Base-by-base conservation (phyloP, 2,329 filamentous ascomycete genomes). In the Penicillium brasilianum region DNA sequence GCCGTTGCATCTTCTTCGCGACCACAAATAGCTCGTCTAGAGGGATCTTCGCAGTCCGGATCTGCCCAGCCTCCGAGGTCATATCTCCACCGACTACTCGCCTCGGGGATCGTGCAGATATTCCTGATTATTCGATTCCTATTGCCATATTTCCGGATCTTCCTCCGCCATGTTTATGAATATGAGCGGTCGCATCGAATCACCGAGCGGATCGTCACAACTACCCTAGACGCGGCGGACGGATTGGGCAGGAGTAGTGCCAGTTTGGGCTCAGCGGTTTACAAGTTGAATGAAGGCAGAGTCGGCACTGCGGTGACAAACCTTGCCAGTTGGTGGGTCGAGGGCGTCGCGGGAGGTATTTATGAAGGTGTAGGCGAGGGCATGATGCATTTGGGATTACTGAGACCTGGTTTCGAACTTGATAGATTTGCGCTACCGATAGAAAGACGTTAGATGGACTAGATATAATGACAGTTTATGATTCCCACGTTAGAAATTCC, bases 151-250 rank as follows among this genome's bases (percentile, higher is more conserved):
- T 69, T 88, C 34, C 82, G 85, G 64, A 68, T 83, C 4, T 72
- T 89, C 13, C 66, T 88, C 14, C 79, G 80, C 16, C 75, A 82
- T 16, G 80, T 84, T 16, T 88, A 87, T 63, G 67, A 82, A 52
- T 88, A 88, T 64, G 90, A 93, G 72, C 83, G 87, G 16, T 83
- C 87, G 66, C 85, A 92, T 75, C 85, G 85, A 63, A 80, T 93
- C 61, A 87, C 84, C 0, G 84, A 88, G 69, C 83, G 83, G 25
- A 63, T 89, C 1, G 73, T 89, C 18, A 79, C 80, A 8, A 78
- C 79, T 22, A 77, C 85, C 6, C 74, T 88, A 34, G 78, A 80
- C 50, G 80, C 84, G 2, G 83, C 84, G 3, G 83, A 87, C 63
- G 75, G 74, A 51, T 66, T 89, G 46, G 83, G 86, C 3, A 83